These are phyloP conservation scores for Annulohypoxylon moriforme DNA, from an alignment of 495 filamentous ascomycete genomes.

Conservation along the genomic window DNA sequence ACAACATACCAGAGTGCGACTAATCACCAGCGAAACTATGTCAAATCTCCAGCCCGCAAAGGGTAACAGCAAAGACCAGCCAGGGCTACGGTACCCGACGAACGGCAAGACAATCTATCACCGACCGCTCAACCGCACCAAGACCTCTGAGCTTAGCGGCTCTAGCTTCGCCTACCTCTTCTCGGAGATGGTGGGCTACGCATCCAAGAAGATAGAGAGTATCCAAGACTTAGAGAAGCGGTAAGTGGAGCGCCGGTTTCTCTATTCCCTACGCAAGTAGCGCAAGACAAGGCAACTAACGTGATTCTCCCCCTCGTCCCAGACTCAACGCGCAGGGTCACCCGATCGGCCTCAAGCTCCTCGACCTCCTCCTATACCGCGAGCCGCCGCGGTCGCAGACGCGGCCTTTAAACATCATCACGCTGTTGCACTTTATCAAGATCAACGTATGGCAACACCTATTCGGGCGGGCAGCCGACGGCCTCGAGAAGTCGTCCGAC, in stretches of 20 bases:
- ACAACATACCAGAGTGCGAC: neutral
- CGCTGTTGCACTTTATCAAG: slow-evolving; percentile 94
- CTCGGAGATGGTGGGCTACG: slow-evolving; percentile 95
- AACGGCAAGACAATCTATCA: slow-evolving; percentile 98
- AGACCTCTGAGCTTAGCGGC: slow-evolving; percentile 86
- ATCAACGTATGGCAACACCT: slow-evolving; percentile 90
- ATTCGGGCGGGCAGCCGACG: slow-evolving; percentile 88
- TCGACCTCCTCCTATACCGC: slow-evolving; percentile 92
- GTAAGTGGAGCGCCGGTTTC: slow-evolving; percentile 56
- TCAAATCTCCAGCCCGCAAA: slow-evolving; percentile 54
- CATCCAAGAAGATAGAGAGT: slow-evolving; percentile 87
- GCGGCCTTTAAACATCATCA: slow-evolving; percentile 87
- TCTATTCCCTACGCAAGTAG: neutral
- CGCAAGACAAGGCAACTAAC: neutral
- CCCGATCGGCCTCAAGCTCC: slow-evolving; percentile 90
- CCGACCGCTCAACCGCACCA: slow-evolving; percentile 88
- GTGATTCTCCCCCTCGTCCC: slow-evolving; percentile 1
- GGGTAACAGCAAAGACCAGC: slow-evolving; percentile 53
- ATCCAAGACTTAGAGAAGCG: slow-evolving; percentile 94
- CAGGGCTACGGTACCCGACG: slow-evolving; percentile 90
- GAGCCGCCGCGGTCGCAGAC: slow-evolving; percentile 72
- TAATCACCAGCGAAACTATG: slow-evolving; percentile 41
- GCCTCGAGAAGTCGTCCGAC: slow-evolving; percentile 87
- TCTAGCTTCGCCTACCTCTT: slow-evolving; percentile 96
- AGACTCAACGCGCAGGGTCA: slow-evolving; percentile 96